Evolutionary conservation across 805 yeast genomes (phyloP).

Genomic region (Ogataea kodamae): DNA sequence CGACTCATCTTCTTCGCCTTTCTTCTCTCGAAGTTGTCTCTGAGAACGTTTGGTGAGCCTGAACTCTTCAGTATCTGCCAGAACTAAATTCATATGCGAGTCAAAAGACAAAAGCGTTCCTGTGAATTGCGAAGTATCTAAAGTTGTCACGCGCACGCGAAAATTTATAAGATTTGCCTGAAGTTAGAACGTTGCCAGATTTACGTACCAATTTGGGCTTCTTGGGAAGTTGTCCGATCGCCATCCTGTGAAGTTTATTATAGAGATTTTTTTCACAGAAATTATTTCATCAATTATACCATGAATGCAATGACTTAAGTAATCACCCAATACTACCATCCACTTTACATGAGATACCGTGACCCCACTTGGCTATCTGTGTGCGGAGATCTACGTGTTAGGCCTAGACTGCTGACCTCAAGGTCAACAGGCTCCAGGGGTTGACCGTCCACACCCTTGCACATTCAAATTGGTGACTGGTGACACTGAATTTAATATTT

Average conservation of each 20-base stretch:
- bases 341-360: no score
- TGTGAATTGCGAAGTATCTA: constrained; percentile 73
- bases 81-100: constrained; percentile 80
- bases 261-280: neutral
- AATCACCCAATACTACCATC: no score
- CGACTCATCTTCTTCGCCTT: constrained; percentile 32
- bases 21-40: constrained; percentile 17
- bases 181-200: constrained; percentile 10
- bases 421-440: no score
- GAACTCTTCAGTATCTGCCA: constrained; percentile 80
- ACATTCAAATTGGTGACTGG: no score
- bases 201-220: constrained; percentile 43
- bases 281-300: constrained; percentile 7
- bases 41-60: constrained; percentile 64
- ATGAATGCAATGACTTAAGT: no score
- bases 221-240: constrained; percentile 35
- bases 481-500: no score
- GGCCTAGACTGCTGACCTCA: no score
- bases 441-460: no score
- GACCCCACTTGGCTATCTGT: no score
- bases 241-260: constrained; percentile 14
- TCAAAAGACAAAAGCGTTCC: constrained; percentile 89
- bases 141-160: constrained; percentile 66
- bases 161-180: constrained; percentile 67
- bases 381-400: no score